phyloP scores from a whole-genome alignment of 2,329 filamentous ascomycete species.

The Ascochyta viciae-villosae region DNA sequence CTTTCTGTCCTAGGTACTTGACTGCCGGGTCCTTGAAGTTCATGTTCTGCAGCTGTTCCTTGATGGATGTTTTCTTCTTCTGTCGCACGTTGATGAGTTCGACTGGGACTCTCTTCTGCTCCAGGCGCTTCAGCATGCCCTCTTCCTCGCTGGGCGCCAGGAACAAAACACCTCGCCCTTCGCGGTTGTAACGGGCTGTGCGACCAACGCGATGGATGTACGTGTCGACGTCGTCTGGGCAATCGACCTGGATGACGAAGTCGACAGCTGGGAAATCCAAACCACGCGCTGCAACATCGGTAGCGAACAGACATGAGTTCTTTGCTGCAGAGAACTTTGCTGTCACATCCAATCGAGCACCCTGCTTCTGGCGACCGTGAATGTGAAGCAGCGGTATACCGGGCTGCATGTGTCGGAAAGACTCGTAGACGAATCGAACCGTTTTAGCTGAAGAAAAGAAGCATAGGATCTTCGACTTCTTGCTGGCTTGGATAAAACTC shows the following conservation, averaged over 20 bases:
- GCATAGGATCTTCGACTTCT: slow-evolving; percentile 94
- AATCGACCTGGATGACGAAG: slow-evolving; percentile 99
- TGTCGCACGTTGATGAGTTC: slow-evolving; percentile 84
- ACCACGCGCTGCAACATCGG: slow-evolving; percentile 91
- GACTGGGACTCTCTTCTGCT: slow-evolving; percentile 89
- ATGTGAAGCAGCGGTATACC: slow-evolving; percentile 93
- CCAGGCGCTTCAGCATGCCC: slow-evolving; percentile 85
- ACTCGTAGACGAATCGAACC: slow-evolving; percentile 94
- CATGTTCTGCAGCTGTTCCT: slow-evolving; percentile 87
- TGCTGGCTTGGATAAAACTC: slow-evolving; percentile 88
- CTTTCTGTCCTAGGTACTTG: slow-evolving; percentile 95
- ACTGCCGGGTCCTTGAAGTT: slow-evolving; percentile 93
- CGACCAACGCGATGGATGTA: slow-evolving; percentile 97
- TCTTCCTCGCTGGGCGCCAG: slow-evolving; percentile 90
- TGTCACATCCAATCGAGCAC: slow-evolving; percentile 86
- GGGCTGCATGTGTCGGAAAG: slow-evolving; percentile 89
- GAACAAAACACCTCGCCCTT: slow-evolving; percentile 88
- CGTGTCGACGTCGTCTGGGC: slow-evolving; percentile 93
- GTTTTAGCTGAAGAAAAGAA: slow-evolving; percentile 96
- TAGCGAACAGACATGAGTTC: slow-evolving; percentile 88
- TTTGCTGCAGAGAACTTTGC: slow-evolving; percentile 81
- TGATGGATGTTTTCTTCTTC: slow-evolving; percentile 87
- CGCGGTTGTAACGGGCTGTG: slow-evolving; percentile 90
- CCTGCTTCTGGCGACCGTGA: slow-evolving; percentile 92
- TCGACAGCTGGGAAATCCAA: slow-evolving; percentile 96